phyloP scores from a whole-genome alignment of 495 filamentous ascomycete genomes.

The Aspergillus campestris region DNA sequence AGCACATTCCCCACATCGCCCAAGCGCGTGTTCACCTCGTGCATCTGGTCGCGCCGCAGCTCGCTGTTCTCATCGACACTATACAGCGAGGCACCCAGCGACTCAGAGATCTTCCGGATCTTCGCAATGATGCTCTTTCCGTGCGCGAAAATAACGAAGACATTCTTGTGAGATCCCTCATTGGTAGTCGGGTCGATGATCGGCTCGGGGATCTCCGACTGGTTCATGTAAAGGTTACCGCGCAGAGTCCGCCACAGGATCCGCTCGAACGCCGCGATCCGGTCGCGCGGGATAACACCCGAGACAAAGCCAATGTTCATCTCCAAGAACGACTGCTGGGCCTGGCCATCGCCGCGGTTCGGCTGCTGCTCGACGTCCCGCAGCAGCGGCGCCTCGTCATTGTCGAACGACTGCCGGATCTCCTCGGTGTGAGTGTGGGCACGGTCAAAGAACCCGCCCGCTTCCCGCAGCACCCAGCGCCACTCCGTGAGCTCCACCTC shows the following conservation, averaged over 20 bases:
- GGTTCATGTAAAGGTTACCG: constrained; percentile 99
- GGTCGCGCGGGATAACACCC: constrained; percentile 88
- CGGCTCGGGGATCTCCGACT: constrained; percentile 93
- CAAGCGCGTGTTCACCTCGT: constrained; percentile 89
- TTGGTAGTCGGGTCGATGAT: constrained; percentile 88
- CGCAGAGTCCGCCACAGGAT: constrained; percentile 95
- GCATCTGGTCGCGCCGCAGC: constrained; percentile 84
- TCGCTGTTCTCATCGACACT: constrained; percentile 96
- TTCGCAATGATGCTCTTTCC: constrained; percentile 96
- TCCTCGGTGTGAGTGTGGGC: constrained; percentile 94
- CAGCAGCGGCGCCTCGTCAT: constrained; percentile 74
- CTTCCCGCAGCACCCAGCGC: constrained; percentile 93
- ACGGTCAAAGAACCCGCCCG: constrained; percentile 93
- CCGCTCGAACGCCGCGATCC: constrained; percentile 90
- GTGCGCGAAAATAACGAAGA: constrained; percentile 98
- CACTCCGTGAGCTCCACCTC: constrained; percentile 96
- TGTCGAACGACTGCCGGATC: constrained; percentile 82
- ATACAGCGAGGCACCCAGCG: constrained; percentile 89
- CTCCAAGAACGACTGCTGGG: constrained; percentile 76
- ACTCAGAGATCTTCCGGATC: constrained; percentile 98
- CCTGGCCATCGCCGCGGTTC: constrained; percentile 54
- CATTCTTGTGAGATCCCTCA: constrained; percentile 89
- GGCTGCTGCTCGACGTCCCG: constrained; percentile 77
- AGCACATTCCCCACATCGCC: constrained; percentile 85
- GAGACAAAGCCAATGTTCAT: constrained; percentile 99